Evolutionary conservation across 2,329 filamentous ascomycete species (phyloP).

Genomic region (Neoscytalidium dimidiatum): DNA sequence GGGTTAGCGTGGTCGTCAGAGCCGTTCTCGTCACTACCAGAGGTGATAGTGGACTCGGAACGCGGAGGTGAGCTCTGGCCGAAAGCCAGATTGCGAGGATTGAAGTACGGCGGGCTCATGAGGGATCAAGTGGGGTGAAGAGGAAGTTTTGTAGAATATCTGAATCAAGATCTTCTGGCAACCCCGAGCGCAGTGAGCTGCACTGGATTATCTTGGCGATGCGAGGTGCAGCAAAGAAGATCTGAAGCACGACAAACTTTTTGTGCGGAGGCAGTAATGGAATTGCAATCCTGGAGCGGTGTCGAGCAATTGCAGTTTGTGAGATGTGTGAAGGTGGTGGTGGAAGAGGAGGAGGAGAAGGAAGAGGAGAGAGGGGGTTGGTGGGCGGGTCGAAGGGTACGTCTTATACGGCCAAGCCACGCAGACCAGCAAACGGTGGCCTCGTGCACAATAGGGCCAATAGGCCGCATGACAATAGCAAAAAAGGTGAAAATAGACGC

Average conservation of each 20-base stretch:
- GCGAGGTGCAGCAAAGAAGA: background rate
- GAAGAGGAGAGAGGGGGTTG: background rate
- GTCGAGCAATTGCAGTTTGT: no score
- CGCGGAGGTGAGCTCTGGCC: background rate
- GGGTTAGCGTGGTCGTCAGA: background rate
- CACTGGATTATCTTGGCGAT: conserved; percentile 7
- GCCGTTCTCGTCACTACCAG: background rate
- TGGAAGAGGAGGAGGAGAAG: background rate
- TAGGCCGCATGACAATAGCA: background rate
- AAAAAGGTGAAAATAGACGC: background rate
- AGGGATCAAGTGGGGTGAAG: background rate
- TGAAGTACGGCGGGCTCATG: background rate
- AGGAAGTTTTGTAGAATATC: background rate
- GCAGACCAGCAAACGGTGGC: background rate
- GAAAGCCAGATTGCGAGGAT: background rate
- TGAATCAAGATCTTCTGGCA: conserved; percentile 1
- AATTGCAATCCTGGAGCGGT: background rate
- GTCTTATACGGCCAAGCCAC: background rate
- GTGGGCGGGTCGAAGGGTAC: conserved; percentile 2
- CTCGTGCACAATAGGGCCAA: background rate
- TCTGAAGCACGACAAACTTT: background rate
- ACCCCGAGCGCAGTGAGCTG: background rate
- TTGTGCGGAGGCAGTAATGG: background rate
- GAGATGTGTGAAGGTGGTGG: background rate
- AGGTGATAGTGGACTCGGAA: background rate